Base-by-base conservation (phyloP, 179 eudicot species). In the Nepenthes alata region DNA sequence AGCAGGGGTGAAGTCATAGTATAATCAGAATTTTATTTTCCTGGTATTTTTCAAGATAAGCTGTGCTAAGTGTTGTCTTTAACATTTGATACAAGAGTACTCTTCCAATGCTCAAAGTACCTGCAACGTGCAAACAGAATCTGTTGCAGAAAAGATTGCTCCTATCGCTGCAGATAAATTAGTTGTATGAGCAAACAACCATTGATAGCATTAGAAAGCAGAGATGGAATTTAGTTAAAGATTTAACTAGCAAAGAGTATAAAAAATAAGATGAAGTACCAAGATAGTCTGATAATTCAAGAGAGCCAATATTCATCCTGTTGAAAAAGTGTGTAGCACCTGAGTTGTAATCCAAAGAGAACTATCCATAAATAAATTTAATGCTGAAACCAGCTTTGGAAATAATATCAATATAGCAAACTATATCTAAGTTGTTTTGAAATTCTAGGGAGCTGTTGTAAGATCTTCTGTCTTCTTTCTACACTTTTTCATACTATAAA, bases 231-330 rank as follows among this genome's bases (percentile, higher is more conserved):
- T 11, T 7, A 41, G 6, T 4, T 41, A 41, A 41, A 41, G 45
- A 41, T 7, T 41, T 41, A 41, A 41, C 5, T 3, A 1, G 14
- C 53, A 37, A 25, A 47, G 48, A 35, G n/a, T 11, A 48, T 9
- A 12, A 7, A 1, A 25, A 0, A 59, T 11, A 16, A 35, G 35
- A 11, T 50, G 8, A 49, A 49, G 47, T 76, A 87, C 95, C 95
- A 47, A 87, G 80, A 64, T 69, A 87, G 77, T 87, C 95, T 71
- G 83, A 84, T 49, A 84, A 65, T 11, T 71, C 75, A 13, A 84
- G 87, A 61, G 78, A 56, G 59, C 79, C 82, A 36, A 87, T 72
- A 71, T 82, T 72, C 86, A 84, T 72, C 62, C 55, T 73, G 70
- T 67, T 63, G 64, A 87, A 77, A 63, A 84, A 52, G 61, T 71